phyloP scores from a whole-genome alignment of 345 rosid species.

The Trapa bicornis region DNA sequence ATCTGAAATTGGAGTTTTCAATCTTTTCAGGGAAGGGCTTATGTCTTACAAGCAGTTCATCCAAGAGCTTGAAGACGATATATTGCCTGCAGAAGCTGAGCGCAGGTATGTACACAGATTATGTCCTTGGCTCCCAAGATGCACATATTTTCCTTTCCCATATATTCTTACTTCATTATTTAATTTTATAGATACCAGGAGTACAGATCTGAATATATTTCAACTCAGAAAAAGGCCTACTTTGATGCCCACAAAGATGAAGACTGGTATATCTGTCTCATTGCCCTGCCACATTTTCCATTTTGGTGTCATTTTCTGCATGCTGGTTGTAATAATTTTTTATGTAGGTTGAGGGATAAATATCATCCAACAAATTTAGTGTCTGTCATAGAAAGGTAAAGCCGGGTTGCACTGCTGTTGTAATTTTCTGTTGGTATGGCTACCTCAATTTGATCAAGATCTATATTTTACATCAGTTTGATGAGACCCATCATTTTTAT shows the following conservation, averaged over 20 bases:
- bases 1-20: slow-evolving; percentile 1
- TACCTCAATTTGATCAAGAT: background rate
- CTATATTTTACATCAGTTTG: background rate
- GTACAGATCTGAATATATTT: slow-evolving; percentile 78
- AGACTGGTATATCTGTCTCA: slow-evolving; percentile 37
- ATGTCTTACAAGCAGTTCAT: slow-evolving; percentile 99
- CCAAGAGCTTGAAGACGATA: slow-evolving; percentile 98
- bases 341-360: slow-evolving; percentile 73
- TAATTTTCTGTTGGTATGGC: background rate
- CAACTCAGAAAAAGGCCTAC: slow-evolving; percentile 79
- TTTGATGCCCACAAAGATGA: slow-evolving; percentile 64
- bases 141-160: background rate
- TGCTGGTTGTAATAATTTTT: slow-evolving; percentile 10
- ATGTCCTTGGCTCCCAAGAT: background rate
- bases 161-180: slow-evolving; percentile 5
- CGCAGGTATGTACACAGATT: slow-evolving; percentile 46
- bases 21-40: slow-evolving; percentile 74
- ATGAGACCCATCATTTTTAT: slow-evolving; percentile 10
- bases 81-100: slow-evolving; percentile 94
- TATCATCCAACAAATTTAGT: slow-evolving; percentile 91
- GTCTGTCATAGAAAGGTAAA: slow-evolving; percentile 71
- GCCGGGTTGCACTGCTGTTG: background rate
- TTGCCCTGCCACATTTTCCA: slow-evolving; percentile 2
- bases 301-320: background rate
- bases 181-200: slow-evolving; percentile 74